phyloP scores from a whole-genome alignment of 129 eudicot species.

The Oenanthe sinensis region DNA sequence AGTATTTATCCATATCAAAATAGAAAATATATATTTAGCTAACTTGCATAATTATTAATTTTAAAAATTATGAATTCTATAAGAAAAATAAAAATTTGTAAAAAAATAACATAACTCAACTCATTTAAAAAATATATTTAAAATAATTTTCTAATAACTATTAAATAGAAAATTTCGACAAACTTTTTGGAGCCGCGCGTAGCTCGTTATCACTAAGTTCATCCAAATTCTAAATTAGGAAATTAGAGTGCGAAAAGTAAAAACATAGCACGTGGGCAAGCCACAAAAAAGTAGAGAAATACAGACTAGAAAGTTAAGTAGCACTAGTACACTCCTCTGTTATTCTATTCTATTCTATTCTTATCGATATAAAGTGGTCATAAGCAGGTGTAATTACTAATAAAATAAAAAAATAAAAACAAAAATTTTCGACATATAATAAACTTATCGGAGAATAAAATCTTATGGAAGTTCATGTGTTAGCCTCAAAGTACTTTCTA shows the following conservation, averaged over 20 bases:
- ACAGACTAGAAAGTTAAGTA: conserved; percentile 4
- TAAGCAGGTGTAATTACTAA: not conserved
- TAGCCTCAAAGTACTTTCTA: not conserved
- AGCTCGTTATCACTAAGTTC: too few species aligned
- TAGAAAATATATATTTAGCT: too few species aligned
- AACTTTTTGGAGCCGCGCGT: too few species aligned
- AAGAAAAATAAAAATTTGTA: too few species aligned
- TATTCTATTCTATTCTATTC: not conserved
- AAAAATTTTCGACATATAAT: too few species aligned
- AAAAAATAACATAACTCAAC: too few species aligned
- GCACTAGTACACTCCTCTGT: not conserved
- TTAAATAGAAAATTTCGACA: too few species aligned
- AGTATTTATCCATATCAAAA: too few species aligned
- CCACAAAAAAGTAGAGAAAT: not conserved
- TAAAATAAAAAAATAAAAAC: not conserved
- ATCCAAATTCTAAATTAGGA: not conserved
- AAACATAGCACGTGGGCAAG: conserved; percentile 13
- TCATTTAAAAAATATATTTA: too few species aligned
- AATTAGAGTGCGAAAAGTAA: not conserved
- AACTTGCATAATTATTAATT: too few species aligned
- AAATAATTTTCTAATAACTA: too few species aligned
- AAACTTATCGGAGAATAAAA: not conserved
- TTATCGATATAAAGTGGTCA: not conserved
- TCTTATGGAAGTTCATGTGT: not conserved
- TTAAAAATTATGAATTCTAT: too few species aligned